Evolutionary conservation across 2,329 filamentous ascomycete species (phyloP), one percentile per base, ranked within the genome.

Genomic region (Pseudogymnoascus sp.): DNA sequence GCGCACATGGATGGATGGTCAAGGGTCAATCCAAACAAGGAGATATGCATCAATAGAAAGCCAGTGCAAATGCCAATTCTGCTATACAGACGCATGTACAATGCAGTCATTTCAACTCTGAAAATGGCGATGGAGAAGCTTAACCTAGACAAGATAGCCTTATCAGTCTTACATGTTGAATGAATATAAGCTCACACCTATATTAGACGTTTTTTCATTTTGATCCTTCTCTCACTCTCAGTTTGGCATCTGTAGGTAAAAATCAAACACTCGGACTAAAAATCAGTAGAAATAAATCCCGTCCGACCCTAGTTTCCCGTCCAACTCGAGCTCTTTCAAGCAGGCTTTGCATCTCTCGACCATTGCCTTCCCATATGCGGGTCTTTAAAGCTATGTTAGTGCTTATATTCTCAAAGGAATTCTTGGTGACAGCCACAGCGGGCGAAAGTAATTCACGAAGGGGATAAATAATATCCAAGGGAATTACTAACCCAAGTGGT

Each of bases 291-390:
- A 63, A 63, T 65, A 66, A 17, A 68, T 53, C 1, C 65, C 66
- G 53, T 68, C 67, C 31, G 60, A 31, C 17, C 60, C 59, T 33
- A 69, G 59, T 60, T 64, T 66, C 23, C 62, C 63, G 28, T 65
- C 65, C 13, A 63, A 59, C 28, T 66, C 64, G 28, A 69, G 63
- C 53, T 65, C 64, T 31, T 63, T 63, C 63, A 68, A 62, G 40
- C 65, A 65, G 10, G 38, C 26, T 31, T 67, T 68, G 19, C 66
- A 65, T 23, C 67, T 64, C 47, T 42, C 26, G 40, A 66, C 67
- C 23, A 68, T 65, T 33, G 63, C 62, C 21, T 66, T 62, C n/a
- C 65, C 64, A 65, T 68, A 67, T 15, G 62, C 63, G 7, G 65
- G 67, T 26, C 47, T 53, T 53, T 9, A 53, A 26, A 26, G 9